phyloP scores from a whole-genome alignment of 1,139 yeast genomes.

The Candida neerlandica region DNA sequence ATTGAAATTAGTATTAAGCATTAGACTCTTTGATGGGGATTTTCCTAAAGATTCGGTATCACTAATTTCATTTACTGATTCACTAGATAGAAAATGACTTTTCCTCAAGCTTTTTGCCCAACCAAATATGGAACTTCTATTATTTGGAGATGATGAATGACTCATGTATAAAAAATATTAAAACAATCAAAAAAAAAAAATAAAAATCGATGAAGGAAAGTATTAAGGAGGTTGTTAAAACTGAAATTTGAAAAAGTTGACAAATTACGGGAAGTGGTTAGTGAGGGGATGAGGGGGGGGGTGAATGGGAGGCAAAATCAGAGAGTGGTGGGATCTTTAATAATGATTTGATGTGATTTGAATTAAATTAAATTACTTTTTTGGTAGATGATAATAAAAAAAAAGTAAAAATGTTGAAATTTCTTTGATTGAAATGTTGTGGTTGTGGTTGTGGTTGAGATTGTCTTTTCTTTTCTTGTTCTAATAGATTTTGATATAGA shows the following conservation, averaged over 20 bases:
- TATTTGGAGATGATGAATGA: constrained; percentile 45
- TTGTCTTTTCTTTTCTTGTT: too few species aligned
- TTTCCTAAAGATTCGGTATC: constrained; percentile 16
- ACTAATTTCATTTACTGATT: constrained; percentile 44
- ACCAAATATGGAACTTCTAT: constrained; percentile 46
- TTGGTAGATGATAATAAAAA: not conserved
- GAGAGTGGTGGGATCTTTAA: too few species aligned
- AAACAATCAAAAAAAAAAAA: too few species aligned
- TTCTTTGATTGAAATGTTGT: too few species aligned
- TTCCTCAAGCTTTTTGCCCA: constrained; percentile 52
- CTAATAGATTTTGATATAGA: too few species aligned
- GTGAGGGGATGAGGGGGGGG: too few species aligned
- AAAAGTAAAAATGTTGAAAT: not conserved
- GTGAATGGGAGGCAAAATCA: too few species aligned
- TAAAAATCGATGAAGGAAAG: too few species aligned
- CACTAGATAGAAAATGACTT: constrained; percentile 41
- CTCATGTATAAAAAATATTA: constrained; percentile 27
- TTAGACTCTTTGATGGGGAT: not conserved
- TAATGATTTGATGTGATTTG: not conserved
- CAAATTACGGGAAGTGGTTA: too few species aligned
- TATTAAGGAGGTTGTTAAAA: too few species aligned
- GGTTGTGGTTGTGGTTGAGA: too few species aligned
- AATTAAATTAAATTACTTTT: not conserved
- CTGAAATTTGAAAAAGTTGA: too few species aligned
- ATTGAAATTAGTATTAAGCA: not conserved